Evolutionary conservation across 2,329 filamentous ascomycete genomes (phyloP).

Genomic region (Fusarium xyrophilum): DNA sequence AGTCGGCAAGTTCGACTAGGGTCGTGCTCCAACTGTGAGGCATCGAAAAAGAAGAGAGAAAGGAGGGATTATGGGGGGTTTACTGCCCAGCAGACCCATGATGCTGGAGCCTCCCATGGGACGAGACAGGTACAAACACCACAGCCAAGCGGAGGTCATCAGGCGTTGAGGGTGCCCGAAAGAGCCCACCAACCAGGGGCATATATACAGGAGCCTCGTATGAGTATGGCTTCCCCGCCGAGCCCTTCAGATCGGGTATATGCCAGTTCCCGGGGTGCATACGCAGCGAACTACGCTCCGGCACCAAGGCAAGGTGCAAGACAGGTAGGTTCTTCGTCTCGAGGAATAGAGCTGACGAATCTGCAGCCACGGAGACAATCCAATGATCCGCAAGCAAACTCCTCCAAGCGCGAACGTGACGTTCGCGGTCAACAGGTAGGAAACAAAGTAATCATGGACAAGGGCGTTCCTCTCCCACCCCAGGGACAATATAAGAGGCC

Average conservation of each 20-base stretch:
- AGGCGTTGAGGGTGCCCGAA: neutral
- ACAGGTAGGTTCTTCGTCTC: slow-evolving; percentile 1
- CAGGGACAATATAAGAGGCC: neutral
- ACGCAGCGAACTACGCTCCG: neutral
- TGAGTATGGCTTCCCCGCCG: neutral
- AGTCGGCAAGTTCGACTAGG: neutral
- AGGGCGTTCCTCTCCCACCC: neutral
- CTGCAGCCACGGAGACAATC: neutral
- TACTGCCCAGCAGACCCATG: neutral
- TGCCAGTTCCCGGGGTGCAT: neutral
- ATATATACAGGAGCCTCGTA: neutral
- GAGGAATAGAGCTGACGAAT: slow-evolving; percentile 4
- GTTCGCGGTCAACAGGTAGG: neutral
- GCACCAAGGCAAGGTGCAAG: neutral
- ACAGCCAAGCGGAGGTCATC: neutral
- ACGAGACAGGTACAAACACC: neutral
- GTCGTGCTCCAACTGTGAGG: neutral
- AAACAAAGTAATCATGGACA: neutral
- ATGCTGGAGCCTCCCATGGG: neutral
- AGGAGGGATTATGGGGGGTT: neutral
- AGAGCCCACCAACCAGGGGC: neutral
- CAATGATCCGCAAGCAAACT: neutral
- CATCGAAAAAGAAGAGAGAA: neutral
- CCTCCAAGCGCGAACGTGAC: neutral
- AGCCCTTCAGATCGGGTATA: neutral